Evolutionary conservation across 1,284 basidiomycete species (phyloP).

Genomic region (Puccinia brachypodii): DNA sequence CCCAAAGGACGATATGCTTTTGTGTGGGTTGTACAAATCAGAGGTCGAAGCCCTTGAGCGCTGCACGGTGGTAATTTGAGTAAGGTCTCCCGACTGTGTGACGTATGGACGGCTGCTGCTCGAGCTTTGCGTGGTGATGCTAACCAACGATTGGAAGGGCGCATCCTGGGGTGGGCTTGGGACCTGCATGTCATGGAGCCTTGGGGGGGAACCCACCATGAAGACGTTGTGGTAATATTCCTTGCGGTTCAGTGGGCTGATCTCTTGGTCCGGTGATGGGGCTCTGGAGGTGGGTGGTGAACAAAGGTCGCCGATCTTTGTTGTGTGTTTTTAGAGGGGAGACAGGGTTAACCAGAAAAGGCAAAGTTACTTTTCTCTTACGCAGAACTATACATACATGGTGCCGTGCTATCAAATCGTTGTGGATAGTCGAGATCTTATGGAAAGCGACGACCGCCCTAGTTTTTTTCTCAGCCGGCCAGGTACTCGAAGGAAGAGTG

Average conservation of each 20-base stretch:
- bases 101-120: neutral
- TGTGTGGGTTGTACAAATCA: neutral
- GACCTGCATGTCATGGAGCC: neutral
- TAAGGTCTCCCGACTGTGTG: neutral
- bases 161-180: constrained; percentile 6
- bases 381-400: constrained; percentile 18
- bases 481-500: constrained; percentile 29
- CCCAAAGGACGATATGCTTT: neutral
- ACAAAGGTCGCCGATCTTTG: constrained; percentile 24
- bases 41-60: neutral
- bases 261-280: neutral
- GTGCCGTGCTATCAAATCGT: constrained; percentile 40
- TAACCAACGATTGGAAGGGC: constrained; percentile 22
- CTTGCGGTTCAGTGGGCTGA: constrained; percentile 20
- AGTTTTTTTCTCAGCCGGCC: constrained; percentile 39
- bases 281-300: neutral
- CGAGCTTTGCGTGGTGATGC: neutral
- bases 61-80: neutral
- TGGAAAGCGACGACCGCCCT: constrained; percentile 29
- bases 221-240: constrained; percentile 24
- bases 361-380: neutral
- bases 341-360: neutral
- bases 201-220: neutral
- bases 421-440: constrained; percentile 38
- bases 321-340: neutral